Conservation (phyloP, 768 basidiomycete genomes). For the Coprinopsis marcescibilis region DNA sequence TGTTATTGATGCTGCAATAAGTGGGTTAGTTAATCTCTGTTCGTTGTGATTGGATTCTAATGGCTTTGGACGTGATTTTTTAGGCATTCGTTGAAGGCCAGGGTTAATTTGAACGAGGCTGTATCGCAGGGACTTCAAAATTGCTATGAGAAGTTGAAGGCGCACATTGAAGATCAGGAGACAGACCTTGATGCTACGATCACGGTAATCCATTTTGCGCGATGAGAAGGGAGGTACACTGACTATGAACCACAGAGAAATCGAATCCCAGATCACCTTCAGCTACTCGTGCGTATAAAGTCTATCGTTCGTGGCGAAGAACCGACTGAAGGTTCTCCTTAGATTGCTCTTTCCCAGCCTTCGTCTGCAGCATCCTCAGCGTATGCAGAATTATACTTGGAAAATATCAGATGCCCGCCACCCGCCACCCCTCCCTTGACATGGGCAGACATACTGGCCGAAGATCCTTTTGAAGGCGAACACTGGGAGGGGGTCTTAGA, state of each 20-base stretch:
- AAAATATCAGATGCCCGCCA: conserved; percentile 41
- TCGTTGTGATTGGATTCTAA: neutral
- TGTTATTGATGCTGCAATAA: conserved; percentile 49
- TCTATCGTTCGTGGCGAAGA: neutral
- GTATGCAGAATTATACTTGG: conserved; percentile 49
- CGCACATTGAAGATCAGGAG: conserved; percentile 36
- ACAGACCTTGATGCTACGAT: conserved; percentile 64
- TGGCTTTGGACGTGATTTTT: conserved; percentile 9
- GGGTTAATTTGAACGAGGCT: conserved; percentile 56
- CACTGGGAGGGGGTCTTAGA: conserved; percentile 69
- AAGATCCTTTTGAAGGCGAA: conserved; percentile 81
- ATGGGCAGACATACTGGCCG: conserved; percentile 75
- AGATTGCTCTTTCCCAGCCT: conserved; percentile 55
- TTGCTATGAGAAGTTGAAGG: conserved; percentile 47
- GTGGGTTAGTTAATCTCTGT: conserved; percentile 39
- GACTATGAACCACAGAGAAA: conserved; percentile 36
- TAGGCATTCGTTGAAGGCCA: conserved; percentile 64
- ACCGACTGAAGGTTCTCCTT: neutral
- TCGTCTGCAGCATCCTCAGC: conserved; percentile 44
- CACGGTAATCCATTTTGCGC: conserved; percentile 33
- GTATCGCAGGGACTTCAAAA: conserved; percentile 56
- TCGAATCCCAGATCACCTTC: conserved; percentile 65
- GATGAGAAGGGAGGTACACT: neutral
- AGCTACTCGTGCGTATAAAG: conserved; percentile 57
- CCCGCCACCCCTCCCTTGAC: conserved; percentile 41